Base-by-base conservation (phyloP, 2,329 filamentous ascomycete genomes). In the Fusarium falciforme region DNA sequence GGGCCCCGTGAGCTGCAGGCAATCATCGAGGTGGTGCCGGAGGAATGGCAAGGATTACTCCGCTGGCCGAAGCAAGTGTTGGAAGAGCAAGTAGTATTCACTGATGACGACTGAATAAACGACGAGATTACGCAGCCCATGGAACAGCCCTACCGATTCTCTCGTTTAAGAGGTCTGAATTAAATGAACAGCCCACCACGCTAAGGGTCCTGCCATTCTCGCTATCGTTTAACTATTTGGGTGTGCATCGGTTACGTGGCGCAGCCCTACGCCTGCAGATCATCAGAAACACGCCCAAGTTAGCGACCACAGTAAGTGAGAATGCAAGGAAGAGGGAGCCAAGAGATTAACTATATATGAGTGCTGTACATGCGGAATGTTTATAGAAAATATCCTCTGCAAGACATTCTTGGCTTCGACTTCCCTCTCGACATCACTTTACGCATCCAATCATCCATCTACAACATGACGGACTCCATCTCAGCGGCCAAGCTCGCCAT, bases 1-100 rank as follows among this genome's bases (percentile, higher is more conserved):
- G 73, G 75, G 4, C 22, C 36, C 3, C 64, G 73, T 2, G 73
- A 77, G 58, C 66, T 75, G 1, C 36, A 60, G 14, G 75, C 75
- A 8, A 72, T 77, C 38, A 60, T 66, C 47, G 47, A 38, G 27
- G 49, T 49, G n/a, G 38, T 76, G 0, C 62, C 68, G 3, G 20
- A 42, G 4, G 65, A 71, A 42, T 76, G 71, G 71, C 64, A 59
- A 14, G 16, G 44, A 5, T 57, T 36, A 3, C 22, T 70, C 10
- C 27, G 59, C 14, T 70, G 68, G 68, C 59, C 68, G 2, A 52
- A 64, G 55, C 64, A 67, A 22, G 44, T 70, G 17, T 16, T 60
- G 10, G 42, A 70, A 6, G 42, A 61, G 17, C 20, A 54, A 31
- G 35, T 44, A 27, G 54, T 44, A 36, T 47, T 65, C 16, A 16